phyloP scores from a whole-genome alignment of 1,284 basidiomycete species.

The Austropuccinia psidii region DNA sequence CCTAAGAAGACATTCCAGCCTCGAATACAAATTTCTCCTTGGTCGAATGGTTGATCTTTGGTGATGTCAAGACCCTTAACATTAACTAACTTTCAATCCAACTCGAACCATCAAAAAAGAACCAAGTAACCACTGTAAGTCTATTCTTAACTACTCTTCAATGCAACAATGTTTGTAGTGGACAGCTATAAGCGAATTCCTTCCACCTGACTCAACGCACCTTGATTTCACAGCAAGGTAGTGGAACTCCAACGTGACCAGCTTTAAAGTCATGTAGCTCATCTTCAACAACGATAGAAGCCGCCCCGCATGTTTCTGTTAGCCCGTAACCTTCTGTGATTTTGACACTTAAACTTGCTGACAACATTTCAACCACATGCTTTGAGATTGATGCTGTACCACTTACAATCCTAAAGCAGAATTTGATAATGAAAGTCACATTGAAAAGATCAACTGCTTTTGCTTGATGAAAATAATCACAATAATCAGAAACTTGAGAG shows the following conservation, averaged over 20 bases:
- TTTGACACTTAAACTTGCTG: slow-evolving; percentile 27
- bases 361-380: slow-evolving; percentile 18
- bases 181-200: not conserved
- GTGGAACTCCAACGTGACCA: slow-evolving; percentile 21
- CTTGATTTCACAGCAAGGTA: slow-evolving; percentile 35
- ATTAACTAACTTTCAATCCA: slow-evolving; percentile 22
- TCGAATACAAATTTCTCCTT: slow-evolving; percentile 15
- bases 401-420: slow-evolving; percentile 30
- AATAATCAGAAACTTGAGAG: not conserved
- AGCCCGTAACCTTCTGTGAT: slow-evolving; percentile 31
- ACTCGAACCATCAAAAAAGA: slow-evolving; percentile 1
- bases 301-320: slow-evolving; percentile 15
- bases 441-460: not conserved
- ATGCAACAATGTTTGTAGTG: not conserved
- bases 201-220: not conserved
- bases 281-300: slow-evolving; percentile 11
- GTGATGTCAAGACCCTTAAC: not conserved
- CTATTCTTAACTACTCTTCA: not conserved
- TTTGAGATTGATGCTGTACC: slow-evolving; percentile 21
- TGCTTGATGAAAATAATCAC: not conserved
- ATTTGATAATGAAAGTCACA: not conserved
- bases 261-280: not conserved
- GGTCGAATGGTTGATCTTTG: slow-evolving; percentile 1
- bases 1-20: slow-evolving; percentile 15
- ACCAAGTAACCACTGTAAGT: not conserved